Percentiles rank a stretch among this genome's conserved stretches.
These are phyloP conservation scores for Boletus pseudo-olivaceus DNA, from an alignment of 768 basidiomycete genomes.

Conservation along the genomic window DNA sequence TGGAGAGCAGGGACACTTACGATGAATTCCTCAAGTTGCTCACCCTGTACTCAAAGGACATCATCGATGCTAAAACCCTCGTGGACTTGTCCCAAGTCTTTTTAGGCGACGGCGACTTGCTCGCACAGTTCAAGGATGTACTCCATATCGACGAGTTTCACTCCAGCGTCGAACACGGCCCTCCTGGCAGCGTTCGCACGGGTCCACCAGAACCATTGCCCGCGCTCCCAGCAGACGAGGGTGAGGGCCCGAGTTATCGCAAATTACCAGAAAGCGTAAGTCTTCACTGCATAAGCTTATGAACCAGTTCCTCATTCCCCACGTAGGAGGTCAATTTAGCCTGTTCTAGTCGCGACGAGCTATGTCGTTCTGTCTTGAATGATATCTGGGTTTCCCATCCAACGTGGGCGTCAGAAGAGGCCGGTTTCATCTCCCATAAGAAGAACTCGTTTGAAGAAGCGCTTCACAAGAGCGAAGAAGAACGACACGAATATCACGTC, in stretches of 20 bases:
- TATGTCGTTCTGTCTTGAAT: conserved; percentile 94
- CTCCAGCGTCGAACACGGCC: conserved; percentile 61
- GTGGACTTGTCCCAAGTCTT: conserved; percentile 79
- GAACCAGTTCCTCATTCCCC: neutral
- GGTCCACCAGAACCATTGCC: conserved; percentile 73
- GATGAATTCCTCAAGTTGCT: conserved; percentile 96
- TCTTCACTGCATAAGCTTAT: conserved; percentile 14
- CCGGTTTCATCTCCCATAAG: conserved; percentile 92
- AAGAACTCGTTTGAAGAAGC: conserved; percentile 97
- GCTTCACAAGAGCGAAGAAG: conserved; percentile 95
- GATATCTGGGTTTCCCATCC: conserved; percentile 99
- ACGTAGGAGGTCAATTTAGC: conserved; percentile 80
- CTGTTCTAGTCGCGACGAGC: conserved; percentile 91
- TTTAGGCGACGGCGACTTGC: conserved; percentile 76
- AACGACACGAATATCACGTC: conserved; percentile 96
- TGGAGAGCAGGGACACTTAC: conserved; percentile 73
- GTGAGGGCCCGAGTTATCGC: conserved; percentile 92
- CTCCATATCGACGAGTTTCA: conserved; percentile 73
- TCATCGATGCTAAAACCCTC: conserved; percentile 82
- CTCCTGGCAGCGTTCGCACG: conserved; percentile 74
- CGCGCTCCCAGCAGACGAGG: conserved; percentile 77
- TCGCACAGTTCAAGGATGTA: conserved; percentile 81
- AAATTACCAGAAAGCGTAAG: conserved; percentile 83
- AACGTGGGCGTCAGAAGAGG: conserved; percentile 95
- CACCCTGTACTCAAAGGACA: conserved; percentile 85